phyloP scores from a whole-genome alignment of 2,329 filamentous ascomycete species.

The Fusarium lyarnte region DNA sequence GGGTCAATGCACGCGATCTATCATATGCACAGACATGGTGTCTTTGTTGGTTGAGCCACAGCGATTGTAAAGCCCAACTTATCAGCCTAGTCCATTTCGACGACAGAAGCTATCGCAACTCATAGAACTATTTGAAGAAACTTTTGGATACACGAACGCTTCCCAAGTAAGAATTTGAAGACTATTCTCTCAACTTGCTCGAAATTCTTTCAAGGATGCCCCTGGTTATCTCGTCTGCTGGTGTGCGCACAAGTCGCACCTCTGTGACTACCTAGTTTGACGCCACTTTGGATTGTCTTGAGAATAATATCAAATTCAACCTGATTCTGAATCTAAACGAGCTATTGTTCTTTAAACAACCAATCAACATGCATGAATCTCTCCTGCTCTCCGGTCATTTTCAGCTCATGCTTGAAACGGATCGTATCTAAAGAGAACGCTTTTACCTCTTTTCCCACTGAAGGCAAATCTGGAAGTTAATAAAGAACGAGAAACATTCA shows the following conservation, averaged over 20 bases:
- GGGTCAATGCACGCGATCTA: background rate
- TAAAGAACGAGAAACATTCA: fast-evolving
- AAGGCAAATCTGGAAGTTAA: background rate
- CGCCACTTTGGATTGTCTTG: conserved; percentile 16
- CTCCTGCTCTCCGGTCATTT: fast-evolving
- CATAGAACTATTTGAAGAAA: fast-evolving
- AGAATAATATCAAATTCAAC: background rate
- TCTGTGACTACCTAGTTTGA: background rate
- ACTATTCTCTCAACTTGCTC: too few relatives aligned
- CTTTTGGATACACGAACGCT: too few relatives aligned
- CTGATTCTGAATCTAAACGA: fast-evolving
- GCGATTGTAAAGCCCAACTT: fast-evolving
- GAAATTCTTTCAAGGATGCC: background rate
- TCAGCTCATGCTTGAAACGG: background rate
- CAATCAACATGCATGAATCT: background rate
- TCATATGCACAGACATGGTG: background rate
- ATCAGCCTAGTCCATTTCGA: fast-evolving
- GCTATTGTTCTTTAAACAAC: background rate
- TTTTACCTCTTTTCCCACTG: background rate
- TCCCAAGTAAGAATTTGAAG: too few relatives aligned
- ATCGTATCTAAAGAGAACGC: fast-evolving
- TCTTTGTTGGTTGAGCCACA: background rate
- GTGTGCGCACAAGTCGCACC: background rate
- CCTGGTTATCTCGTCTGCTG: background rate
- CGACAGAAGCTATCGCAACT: fast-evolving